Percentiles rank a stretch among this genome's conserved stretches.
Conservation (phyloP, 1,139 yeast species). For the Debaryomycetaceae sp. region DNA sequence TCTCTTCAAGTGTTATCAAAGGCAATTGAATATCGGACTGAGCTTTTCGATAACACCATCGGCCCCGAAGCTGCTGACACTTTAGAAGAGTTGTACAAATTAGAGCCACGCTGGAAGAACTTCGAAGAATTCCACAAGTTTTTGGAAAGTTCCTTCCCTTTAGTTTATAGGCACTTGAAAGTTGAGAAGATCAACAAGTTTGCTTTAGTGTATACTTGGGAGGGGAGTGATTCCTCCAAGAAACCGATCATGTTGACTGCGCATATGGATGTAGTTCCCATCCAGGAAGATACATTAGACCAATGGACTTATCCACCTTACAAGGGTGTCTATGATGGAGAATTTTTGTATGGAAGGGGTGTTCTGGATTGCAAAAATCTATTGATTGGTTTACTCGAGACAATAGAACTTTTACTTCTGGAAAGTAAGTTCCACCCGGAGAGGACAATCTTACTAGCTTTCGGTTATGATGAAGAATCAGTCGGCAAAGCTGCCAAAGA, state of each 20-base stretch:
- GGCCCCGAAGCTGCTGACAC: slow-evolving; percentile 22
- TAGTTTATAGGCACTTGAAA: slow-evolving; percentile 27
- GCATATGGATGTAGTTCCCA: slow-evolving; percentile 52
- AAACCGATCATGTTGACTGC: slow-evolving; percentile 45
- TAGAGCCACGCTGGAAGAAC: slow-evolving; percentile 30
- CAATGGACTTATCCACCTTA: slow-evolving; percentile 46
- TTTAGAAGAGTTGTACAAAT: slow-evolving; percentile 22
- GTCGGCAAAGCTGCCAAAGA: slow-evolving; percentile 35
- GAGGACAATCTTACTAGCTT: slow-evolving; percentile 41
- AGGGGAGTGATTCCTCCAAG: slow-evolving; percentile 22
- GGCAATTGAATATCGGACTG: slow-evolving; percentile 62
- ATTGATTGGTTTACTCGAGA: slow-evolving; percentile 39
- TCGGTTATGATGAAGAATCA: slow-evolving; percentile 51
- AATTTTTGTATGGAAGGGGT: slow-evolving; percentile 44
- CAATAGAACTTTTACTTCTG: slow-evolving; percentile 38
- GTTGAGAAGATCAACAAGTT: slow-evolving; percentile 30
- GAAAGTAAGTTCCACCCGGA: slow-evolving; percentile 34
- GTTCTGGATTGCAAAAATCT: slow-evolving; percentile 46
- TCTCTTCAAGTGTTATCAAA: slow-evolving; percentile 47
- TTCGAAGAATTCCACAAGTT: slow-evolving; percentile 28
- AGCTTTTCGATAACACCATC: slow-evolving; percentile 49
- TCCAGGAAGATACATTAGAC: slow-evolving; percentile 34
- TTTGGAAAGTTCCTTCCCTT: slow-evolving; percentile 29
- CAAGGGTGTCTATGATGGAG: slow-evolving; percentile 40
- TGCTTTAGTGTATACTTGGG: slow-evolving; percentile 35